Conservation (phyloP, 768 basidiomycete species). For the Exsudoporus frostii region DNA sequence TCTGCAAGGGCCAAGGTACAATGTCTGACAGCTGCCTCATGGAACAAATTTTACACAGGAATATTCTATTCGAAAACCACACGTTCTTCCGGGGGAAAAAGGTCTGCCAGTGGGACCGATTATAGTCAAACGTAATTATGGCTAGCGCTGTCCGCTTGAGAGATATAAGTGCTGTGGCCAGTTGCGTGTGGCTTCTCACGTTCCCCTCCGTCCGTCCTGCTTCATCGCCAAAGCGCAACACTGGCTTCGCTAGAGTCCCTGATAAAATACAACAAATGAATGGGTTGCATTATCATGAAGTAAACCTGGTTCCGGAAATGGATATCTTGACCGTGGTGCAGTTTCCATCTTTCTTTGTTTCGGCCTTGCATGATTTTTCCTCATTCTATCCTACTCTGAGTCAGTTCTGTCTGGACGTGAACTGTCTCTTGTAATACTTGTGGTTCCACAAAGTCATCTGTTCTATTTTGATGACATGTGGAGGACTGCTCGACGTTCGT, state of each 20-base stretch:
- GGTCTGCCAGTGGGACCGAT: not conserved
- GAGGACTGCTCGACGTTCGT: not conserved
- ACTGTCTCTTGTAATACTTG: constrained; percentile 2
- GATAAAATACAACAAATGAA: constrained; percentile 14
- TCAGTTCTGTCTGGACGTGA: constrained; percentile 4
- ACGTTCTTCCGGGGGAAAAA: not conserved
- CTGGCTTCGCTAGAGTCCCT: constrained; percentile 6
- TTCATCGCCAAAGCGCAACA: constrained; percentile 8
- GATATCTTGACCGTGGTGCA: constrained; percentile 12
- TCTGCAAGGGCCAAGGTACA: no score
- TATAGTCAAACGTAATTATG: constrained; percentile 14
- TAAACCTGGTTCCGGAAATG: not conserved
- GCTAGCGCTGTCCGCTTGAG: not conserved
- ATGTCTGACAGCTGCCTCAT: no score
- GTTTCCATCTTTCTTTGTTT: constrained; percentile 2
- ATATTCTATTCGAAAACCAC: not conserved
- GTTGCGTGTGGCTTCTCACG: constrained; percentile 17
- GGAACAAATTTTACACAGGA: no score
- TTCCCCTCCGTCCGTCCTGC: constrained; percentile 10
- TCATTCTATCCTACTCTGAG: constrained; percentile 6
- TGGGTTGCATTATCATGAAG: constrained; percentile 9
- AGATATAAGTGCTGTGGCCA: constrained; percentile 14
- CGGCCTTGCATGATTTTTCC: not conserved
- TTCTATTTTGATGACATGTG: not conserved
- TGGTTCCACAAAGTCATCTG: not conserved